Base-by-base conservation (phyloP, 1,139 yeast genomes). In the Suhomyces terraborum region DNA sequence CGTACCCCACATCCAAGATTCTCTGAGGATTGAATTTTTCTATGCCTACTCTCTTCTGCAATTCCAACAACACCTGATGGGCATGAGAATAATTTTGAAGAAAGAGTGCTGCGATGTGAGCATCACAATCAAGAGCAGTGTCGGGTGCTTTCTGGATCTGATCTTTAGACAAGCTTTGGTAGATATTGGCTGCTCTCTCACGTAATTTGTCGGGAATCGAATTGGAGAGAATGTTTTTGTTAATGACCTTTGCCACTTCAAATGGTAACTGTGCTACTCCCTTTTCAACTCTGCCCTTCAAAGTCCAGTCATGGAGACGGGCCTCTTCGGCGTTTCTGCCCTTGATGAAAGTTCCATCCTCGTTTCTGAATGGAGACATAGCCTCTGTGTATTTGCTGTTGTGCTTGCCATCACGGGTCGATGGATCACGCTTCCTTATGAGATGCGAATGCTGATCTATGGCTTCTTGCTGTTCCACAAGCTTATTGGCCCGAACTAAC, bases 81-180 rank as follows among this genome's bases (percentile, higher is more conserved):
- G 81, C 65, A 26, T 89, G 79, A 2, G 91, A 86, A 58, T 88
- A 93, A 56, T 88, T 87, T 54, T 88, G 96, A 8, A 88, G 67
- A 55, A 93, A 88, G n/a, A 86, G 71, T 0, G 93, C 84, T 0
- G 88, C 93, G 28, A 93, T 79, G 49, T 85, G 87, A 1, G 94
- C 80, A 60, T 91, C 96, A 3, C 86, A 85, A 41, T 87, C 95
- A 39, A 81, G 62, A 1, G 73, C 61, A 5, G 79, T 75, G 8
- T 67, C 67, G 12, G 76, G 78, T 0, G 85, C 76, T 34, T 66
- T 60, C 47, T 81, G 84, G 3, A 83, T 58, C 42, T 77, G 79
- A 3, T 69, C 69, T 36, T 77, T 73, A 31, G 67, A 68, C 39
- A 84, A 50, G 21, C 70, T 64, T 38, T 79, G 73, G 54, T 67